phyloP scores from a whole-genome alignment of 768 basidiomycete species.

The Jaapia argillacea region DNA sequence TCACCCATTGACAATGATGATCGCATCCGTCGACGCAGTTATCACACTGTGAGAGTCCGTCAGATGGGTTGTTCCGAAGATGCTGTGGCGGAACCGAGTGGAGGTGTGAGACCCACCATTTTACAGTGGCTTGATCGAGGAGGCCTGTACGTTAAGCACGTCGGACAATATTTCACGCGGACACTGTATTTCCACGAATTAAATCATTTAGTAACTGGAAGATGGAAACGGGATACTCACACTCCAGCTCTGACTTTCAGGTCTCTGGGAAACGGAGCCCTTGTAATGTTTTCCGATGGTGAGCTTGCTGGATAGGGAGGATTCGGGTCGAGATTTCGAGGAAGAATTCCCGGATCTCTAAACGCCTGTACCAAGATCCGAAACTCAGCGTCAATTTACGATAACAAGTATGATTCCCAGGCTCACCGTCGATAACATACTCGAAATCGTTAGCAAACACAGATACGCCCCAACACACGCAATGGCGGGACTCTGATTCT shows the following conservation, averaged over 20 bases:
- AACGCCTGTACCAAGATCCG: conserved; percentile 40
- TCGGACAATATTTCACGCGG: conserved; percentile 88
- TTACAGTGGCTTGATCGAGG: conserved; percentile 95
- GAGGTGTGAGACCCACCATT: conserved; percentile 44
- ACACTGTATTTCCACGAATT: conserved; percentile 42
- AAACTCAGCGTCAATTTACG: too few relatives aligned
- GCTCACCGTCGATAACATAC: conserved; percentile 72
- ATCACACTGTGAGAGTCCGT: conserved; percentile 54
- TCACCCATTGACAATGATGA: conserved; percentile 87
- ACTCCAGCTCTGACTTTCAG: conserved; percentile 67
- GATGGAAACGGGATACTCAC: too few relatives aligned
- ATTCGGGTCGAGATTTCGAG: conserved; percentile 76
- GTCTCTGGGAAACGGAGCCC: conserved; percentile 69
- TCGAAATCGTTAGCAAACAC: conserved; percentile 57
- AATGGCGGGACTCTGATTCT: conserved; percentile 58
- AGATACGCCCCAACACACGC: conserved; percentile 57
- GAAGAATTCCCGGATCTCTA: conserved; percentile 82
- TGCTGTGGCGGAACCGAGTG: not conserved
- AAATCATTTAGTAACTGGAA: conserved; percentile 4
- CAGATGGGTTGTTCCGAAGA: too few relatives aligned
- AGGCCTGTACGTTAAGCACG: conserved; percentile 87
- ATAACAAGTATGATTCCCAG: too few relatives aligned
- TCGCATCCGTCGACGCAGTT: conserved; percentile 97
- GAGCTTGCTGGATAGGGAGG: conserved; percentile 64
- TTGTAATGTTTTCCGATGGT: conserved; percentile 52